Conservation (phyloP, 352 stramenopile genomes). For the Phytopythium chamaehyphon region DNA sequence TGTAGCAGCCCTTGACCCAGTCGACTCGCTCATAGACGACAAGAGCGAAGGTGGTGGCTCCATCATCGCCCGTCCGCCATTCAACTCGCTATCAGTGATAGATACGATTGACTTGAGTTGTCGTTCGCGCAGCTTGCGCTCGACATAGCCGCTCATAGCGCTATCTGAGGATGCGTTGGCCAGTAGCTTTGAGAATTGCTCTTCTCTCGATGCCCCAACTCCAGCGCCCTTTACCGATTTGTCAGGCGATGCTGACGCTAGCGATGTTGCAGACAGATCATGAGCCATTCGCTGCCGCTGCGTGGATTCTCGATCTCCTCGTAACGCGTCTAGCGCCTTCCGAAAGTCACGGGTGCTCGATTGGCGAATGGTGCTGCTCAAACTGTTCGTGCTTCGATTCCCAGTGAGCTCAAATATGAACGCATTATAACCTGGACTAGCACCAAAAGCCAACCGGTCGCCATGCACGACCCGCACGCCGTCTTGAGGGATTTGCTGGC, state of each 20-base stretch:
- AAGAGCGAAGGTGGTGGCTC: constrained; percentile 40
- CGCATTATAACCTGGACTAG: constrained; percentile 14
- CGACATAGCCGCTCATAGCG: constrained; percentile 55
- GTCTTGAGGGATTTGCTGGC: constrained; percentile 26
- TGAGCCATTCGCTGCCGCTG: constrained; percentile 1
- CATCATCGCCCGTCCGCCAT: constrained; percentile 11
- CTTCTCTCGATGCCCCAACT: constrained; percentile 1
- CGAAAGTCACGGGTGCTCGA: constrained; percentile 28
- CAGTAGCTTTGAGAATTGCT: constrained; percentile 39
- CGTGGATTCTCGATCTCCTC: constrained; percentile 31
- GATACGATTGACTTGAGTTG: constrained; percentile 5
- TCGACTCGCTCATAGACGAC: constrained; percentile 18
- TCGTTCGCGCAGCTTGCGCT: constrained; percentile 54
- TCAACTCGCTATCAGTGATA: not conserved
- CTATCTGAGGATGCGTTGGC: constrained; percentile 52
- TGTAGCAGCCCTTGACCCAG: constrained; percentile 11
- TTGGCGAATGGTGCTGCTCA: not conserved
- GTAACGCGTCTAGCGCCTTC: constrained; percentile 37
- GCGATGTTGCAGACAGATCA: constrained; percentile 5
- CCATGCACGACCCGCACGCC: constrained; percentile 50
- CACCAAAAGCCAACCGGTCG: constrained; percentile 54
- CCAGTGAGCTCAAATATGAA: constrained; percentile 53
- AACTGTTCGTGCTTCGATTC: not conserved
- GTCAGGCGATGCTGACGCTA: not conserved
- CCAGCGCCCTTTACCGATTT: constrained; percentile 3